Evolutionary conservation across 140 eudicot species (phyloP), one percentile per base, ranked within the genome.

Genomic region (Ambrosia hybrid): DNA sequence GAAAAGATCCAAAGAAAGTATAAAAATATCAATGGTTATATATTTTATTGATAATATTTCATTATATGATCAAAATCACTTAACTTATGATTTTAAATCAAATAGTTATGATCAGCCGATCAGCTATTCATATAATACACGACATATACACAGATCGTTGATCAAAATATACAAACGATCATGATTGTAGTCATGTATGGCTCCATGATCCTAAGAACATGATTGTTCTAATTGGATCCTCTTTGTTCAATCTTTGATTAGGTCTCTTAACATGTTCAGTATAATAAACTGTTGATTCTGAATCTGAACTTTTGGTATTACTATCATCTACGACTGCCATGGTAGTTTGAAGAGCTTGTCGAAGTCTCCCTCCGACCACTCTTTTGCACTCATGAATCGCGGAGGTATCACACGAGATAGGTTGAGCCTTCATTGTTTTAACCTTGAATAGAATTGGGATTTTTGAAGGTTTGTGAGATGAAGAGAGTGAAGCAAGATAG

Each of bases 171-270:
- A 49, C n/a, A 62, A 66, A 55, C 16, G 5, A 49, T 36, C 17
- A 58, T 14, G 68, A 15, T 8, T 37, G 6, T 58, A 77, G 12
- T 73, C 78, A 88, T 0, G 96, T 83, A 65, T 85, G 96, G 76
- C 83, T 88, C 96, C 96, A 88, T 2, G 96, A 81, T 16, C 87
- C 91, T 67, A 88, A 67, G 72, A 88, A 88, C 89, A 83, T 88
- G 63, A 88, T 83, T 33, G 87, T 88, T 71, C 89, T 85, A 48
- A 88, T 80, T 11, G 91, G 91, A 73, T 85, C 96, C 51, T 88
- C 95, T 0, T 45, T 4, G 0, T 75, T 82, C 21, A 65, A 75
- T 45, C 81, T 76, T 59, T 62, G 55, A 45, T 70, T 74, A 52
- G 74, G 69, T 79, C 84, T 84, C 37, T 82, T 82, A 6, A 55